Base-by-base conservation (phyloP, 768 basidiomycete genomes). In the Krasilnikovozyma curviuscula region DNA sequence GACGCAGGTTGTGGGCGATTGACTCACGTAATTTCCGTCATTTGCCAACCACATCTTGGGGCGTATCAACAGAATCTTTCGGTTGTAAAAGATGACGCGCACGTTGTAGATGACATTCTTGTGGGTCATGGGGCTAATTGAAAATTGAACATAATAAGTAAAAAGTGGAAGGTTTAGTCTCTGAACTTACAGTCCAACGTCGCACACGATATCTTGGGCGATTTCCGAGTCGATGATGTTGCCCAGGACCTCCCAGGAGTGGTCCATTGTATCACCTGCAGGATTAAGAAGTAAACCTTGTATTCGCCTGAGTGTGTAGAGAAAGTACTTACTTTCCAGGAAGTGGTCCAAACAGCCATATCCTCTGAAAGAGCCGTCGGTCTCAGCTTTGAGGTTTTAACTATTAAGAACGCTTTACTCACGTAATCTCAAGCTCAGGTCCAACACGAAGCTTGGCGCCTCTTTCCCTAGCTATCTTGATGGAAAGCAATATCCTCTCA, bases 11-110 rank as follows among this genome's bases (percentile, higher is more conserved):
- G 37, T 24, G 18, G 28, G n/a, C 13, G 9, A 21, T 10, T 8
- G 32, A 68, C 65, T 71, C 70, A 56, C 93, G 63, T 98, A 98
- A 61, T 97, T 97, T 3, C 93, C 93, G 58, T 93, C 86, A 60
- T 97, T 97, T 1, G 93, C 93, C 38, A 98, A 71, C 93, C 93
- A 98, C 89, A 98, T 89, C 69, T 97, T 98, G 0, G 93, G 93
- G 21, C 93, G 77, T 54, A 98, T 97, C 54, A 95, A 76, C 1
- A 95, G 66, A 51, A 98, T 88, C 66, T 83, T 74, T 47, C 76
- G 71, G 65, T 88, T 71, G 60, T 85, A 74, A 35, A 89, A 75
- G 61, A 97, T 79, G 30, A 97, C 71, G 18, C 93, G 79, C 63
- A 86, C 93, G 61, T 98, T 98, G 68, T 95, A 97, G 54, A 81